Base-by-base conservation (phyloP, 768 basidiomycete genomes). In the Russula ochroleuca region DNA sequence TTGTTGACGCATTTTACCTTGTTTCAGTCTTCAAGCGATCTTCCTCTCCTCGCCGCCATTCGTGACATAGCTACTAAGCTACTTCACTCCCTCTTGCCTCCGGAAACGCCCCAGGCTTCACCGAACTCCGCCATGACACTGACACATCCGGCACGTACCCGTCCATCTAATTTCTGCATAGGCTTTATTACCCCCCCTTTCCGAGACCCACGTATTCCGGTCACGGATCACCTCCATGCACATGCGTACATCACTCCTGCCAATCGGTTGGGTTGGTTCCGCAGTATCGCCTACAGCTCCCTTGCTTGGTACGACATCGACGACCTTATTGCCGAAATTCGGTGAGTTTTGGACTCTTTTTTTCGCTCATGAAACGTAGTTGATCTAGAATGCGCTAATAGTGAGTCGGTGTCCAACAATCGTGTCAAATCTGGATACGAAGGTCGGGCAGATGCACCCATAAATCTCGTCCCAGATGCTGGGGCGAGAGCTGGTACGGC, bases 121-220 rank as follows among this genome's bases (percentile, higher is more conserved):
- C 66, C 35, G 33, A 60, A 41, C 62, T 65, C 58, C 49, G 15
- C 54, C 56, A 64, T 31, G 11, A 37, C 57, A 50, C 40, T 67
- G 45, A 59, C 47, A n/a, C 77, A 11, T 19, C 63, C 28, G 40
- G 17, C 35, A 69, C 72, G n/a, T 67, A 72, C 14, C 68, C 72
- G 40, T 61, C 71, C 37, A 72, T 76, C 67, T 14, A 63, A 35
- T 69, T 84, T 87, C 68, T 82, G 79, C 55, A 85, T 90, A 65
- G 88, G 88, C 43, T 91, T 90, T 76, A 90, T 90, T 65, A 87
- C 88, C 0, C 84, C 87, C 17, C 88, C 88, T 0, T 88, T 89
- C 76, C 84, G 79, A 69, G 89, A 91, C 71, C 83, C 75, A 74
- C 88, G 87, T 72, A 88, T 90, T 47, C 89, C 90, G 15, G 83